phyloP scores from a whole-genome alignment of 768 basidiomycete species.

The Collybia sp. region DNA sequence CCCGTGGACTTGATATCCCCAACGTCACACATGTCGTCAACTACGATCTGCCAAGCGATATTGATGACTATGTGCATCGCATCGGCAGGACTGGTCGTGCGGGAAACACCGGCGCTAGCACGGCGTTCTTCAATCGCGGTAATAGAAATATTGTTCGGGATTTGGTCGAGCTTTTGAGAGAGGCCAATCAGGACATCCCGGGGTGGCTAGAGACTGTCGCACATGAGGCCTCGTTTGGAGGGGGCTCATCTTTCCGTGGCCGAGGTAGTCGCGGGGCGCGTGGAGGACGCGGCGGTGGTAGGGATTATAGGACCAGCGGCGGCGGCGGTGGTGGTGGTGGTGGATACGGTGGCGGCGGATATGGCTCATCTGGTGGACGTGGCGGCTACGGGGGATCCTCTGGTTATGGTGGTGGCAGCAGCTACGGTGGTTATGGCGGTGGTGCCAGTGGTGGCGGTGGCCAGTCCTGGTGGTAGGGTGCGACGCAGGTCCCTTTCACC shows the following conservation, averaged over 20 bases:
- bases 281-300: conserved; percentile 41
- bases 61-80: conserved; percentile 98
- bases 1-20: conserved; percentile 98
- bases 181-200: conserved; percentile 96
- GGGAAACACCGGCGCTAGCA: conserved; percentile 93
- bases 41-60: conserved; percentile 96
- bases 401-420: conserved; percentile 19
- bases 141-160: conserved; percentile 92
- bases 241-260: conserved; percentile 27
- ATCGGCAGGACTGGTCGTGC: conserved; percentile 99
- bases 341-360: conserved; percentile 17
- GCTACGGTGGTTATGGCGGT: conserved; percentile 18
- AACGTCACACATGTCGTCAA: conserved; percentile 99
- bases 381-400: conserved; percentile 22
- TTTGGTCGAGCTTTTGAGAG: conserved; percentile 87
- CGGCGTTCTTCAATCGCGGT: conserved; percentile 93
- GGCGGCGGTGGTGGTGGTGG: conserved; percentile 27
- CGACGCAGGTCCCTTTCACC: background rate
- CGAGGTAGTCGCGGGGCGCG: conserved; percentile 51
- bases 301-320: conserved; percentile 40
- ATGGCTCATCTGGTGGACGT: conserved; percentile 22
- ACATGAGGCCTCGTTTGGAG: conserved; percentile 72
- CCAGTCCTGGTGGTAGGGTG: conserved; percentile 40
- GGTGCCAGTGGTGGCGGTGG: conserved; percentile 26
- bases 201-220: conserved; percentile 85